Base-by-base conservation (phyloP, 2,329 filamentous ascomycete genomes). In the Stemphylium lycopersici region DNA sequence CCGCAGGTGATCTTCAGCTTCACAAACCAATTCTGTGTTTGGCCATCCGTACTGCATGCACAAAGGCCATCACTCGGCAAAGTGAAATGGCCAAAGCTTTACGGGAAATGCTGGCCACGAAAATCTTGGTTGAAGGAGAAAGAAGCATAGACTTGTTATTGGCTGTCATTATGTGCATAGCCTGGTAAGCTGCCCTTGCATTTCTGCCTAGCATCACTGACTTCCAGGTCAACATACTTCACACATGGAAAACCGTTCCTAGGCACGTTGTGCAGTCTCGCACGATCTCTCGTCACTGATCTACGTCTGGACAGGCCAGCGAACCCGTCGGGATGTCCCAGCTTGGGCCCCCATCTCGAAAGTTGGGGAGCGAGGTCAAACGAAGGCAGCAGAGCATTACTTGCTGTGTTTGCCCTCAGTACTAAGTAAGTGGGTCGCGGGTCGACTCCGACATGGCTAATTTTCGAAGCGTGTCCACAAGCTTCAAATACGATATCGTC, bases 361-460 rank as follows among this genome's bases (percentile, higher is more conserved):
- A 44, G 52, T 7, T 50, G 36, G 11, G 40, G 43, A 11, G 38
- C 31, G n/a, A 56, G 53, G 8, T 81, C 81, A 0, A 75, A 79
- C 53, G 82, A 84, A 56, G 81, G 83, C 48, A 73, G 79, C 6
- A 76, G 83, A 55, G 78, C 80, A 2, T 71, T 81, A 1, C 65
- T 86, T 11, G 78, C 79, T 1, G 76, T 79, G 18, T 85, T 81
- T 69, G 76, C 76, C 7, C 58, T 81, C 15, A 77, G 65, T 56
- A 76, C 75, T 46, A 66, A 62, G 76, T 79, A 64, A 55, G 66
- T 59, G 4, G 22, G 22, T 7, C 6, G 22, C 6, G 22, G 6
- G 3, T 7, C 22, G 6, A 6, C 22, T 24, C 6, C 6, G 6
- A 7, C 22, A 24, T 36, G 32, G 22, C 31, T 45, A 22, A 44